Evolutionary conservation across 768 basidiomycete species (phyloP).

Genomic region (Lepiota brunneoincarnata): DNA sequence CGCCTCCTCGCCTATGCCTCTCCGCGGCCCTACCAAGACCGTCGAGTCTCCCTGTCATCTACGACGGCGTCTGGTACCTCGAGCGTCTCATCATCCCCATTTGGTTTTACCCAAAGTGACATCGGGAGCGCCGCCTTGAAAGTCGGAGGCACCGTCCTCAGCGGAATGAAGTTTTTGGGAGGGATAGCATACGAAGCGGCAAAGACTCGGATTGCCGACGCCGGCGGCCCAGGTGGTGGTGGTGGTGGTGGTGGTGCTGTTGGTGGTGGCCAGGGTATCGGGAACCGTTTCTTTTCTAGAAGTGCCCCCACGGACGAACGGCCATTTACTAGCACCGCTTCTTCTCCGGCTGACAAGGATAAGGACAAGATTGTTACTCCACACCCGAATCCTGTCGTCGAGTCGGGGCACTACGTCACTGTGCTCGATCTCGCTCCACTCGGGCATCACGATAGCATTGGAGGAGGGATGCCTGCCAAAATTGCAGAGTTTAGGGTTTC

Average conservation of each 20-base stretch:
- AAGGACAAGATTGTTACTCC: conserved; percentile 22
- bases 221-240: conserved; percentile 2
- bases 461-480: conserved; percentile 17
- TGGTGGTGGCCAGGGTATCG: conserved; percentile 20
- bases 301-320: conserved; percentile 51
- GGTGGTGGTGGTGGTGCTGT: conserved; percentile 20
- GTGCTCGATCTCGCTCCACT: conserved; percentile 51
- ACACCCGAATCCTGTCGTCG: conserved; percentile 19
- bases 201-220: conserved; percentile 28
- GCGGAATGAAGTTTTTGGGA: conserved; percentile 61
- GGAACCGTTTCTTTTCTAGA: conserved; percentile 49
- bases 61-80: conserved; percentile 16
- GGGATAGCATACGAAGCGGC: conserved; percentile 59
- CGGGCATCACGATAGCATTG: neutral
- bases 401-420: conserved; percentile 45
- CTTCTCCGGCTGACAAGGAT: conserved; percentile 14
- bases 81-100: conserved; percentile 12
- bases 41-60: conserved; percentile 1
- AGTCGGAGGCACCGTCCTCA: conserved; percentile 60
- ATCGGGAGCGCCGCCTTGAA: conserved; percentile 53
- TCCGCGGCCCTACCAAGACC: conserved; percentile 14
- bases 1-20: conserved; percentile 62
- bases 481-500: conserved; percentile 50
- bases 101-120: conserved; percentile 38
- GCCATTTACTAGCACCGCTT: neutral